These are phyloP conservation scores for Rubia occidens DNA, from an alignment of 305 asterid genomes.

Conservation along the genomic window DNA sequence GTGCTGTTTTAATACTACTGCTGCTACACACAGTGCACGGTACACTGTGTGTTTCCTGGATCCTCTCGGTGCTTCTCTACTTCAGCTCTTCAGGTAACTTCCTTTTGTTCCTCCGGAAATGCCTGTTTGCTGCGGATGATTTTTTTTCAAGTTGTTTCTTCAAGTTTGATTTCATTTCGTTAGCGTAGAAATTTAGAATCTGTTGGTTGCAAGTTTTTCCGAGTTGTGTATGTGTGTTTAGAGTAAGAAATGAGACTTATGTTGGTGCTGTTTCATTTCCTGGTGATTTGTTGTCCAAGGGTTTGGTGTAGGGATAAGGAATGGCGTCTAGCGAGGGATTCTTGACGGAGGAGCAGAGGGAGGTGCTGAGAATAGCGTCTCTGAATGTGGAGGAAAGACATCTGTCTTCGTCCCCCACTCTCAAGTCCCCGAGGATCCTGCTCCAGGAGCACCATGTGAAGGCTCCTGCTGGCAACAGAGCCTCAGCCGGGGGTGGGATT, in stretches of 20 bases:
- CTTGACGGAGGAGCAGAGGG: constrained; percentile 89
- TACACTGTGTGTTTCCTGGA: constrained; percentile 19
- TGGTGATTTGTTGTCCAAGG: constrained; percentile 27
- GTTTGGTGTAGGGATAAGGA: constrained; percentile 35
- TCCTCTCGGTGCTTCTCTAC: constrained; percentile 25
- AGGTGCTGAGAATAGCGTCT: constrained; percentile 65
- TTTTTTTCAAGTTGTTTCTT: neutral
- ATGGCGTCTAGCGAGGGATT: constrained; percentile 87
- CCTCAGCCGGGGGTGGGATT: constrained; percentile 54
- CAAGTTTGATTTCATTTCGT: neutral
- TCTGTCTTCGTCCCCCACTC: constrained; percentile 54
- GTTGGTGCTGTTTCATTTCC: neutral
- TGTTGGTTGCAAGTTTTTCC: neutral
- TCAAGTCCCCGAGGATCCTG: constrained; percentile 29
- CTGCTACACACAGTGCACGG: constrained; percentile 5
- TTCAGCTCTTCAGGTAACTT: constrained; percentile 12
- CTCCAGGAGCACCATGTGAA: constrained; percentile 53
- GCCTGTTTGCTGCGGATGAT: neutral
- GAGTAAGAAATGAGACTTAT: neutral
- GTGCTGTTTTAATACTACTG: neutral
- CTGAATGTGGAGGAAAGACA: constrained; percentile 50
- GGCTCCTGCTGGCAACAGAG: constrained; percentile 60
- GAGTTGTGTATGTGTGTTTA: neutral
- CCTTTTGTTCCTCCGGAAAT: neutral
- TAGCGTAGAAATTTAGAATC: neutral